Evolutionary conservation across 805 yeast species (phyloP).

Genomic region (Ogataea trehalophila): DNA sequence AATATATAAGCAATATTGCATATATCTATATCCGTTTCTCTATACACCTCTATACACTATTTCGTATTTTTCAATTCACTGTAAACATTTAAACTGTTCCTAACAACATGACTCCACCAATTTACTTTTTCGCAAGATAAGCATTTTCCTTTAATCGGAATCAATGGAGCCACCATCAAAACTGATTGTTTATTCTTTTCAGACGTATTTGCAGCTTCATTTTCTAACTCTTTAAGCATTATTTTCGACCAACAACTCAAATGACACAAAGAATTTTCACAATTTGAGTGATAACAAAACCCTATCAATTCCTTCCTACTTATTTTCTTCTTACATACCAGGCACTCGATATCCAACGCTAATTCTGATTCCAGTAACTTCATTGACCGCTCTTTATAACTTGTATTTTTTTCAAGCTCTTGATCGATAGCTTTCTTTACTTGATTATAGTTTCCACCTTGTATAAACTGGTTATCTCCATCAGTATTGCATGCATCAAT

Average conservation of each 20-base stretch:
- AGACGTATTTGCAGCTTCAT: neutral
- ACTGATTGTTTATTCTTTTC: no score
- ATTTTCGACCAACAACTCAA: constrained; percentile 30
- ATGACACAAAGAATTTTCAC: constrained; percentile 29
- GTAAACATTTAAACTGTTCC: constrained; percentile 16
- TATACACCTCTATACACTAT: no score
- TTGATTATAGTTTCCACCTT: constrained; percentile 30
- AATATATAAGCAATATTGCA: no score
- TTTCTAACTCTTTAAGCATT: constrained; percentile 7
- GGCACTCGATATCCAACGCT: constrained; percentile 4
- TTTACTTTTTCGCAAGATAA: constrained; percentile 18
- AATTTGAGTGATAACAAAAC: constrained; percentile 24
- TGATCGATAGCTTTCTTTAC: constrained; percentile 17
- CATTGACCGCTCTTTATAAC: constrained; percentile 14
- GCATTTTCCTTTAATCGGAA: constrained; percentile 27
- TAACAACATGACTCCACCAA: constrained; percentile 27
- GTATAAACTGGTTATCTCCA: constrained; percentile 3
- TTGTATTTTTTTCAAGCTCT: constrained; percentile 10
- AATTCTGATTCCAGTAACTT: neutral
- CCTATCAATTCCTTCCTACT: constrained; percentile 15
- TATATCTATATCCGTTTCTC: no score
- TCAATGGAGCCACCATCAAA: constrained; percentile 9
- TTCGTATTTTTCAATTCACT: constrained; percentile 1
- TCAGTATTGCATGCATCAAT: constrained; percentile 4
- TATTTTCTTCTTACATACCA: constrained; percentile 10